Base-by-base conservation (phyloP, 352 stramenopile species). In the Phytophthora cryptogea region DNA sequence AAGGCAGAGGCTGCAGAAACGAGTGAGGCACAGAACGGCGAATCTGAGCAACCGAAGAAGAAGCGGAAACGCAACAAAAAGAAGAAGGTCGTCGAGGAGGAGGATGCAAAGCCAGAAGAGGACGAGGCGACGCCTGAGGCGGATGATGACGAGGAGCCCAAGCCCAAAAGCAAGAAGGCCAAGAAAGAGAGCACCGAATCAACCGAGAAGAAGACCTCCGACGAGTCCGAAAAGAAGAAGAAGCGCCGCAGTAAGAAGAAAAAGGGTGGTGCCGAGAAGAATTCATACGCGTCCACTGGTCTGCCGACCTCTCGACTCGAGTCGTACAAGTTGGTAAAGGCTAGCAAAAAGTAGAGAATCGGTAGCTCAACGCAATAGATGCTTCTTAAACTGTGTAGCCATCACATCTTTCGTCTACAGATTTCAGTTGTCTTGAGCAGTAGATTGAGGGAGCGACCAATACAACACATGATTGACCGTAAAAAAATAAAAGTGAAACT, bases 311-410 rank as follows among this genome's bases (percentile, higher is more conserved):
- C 84, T 66, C 84, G 84, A 37, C 72, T 93, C 43, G 81, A 93
- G 59, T 93, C 84, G 60, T 93, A 93, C 76, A 90, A 90, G 62
- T 58, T 90, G 40, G 47, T 81, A 36, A 93, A 91, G 50, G n/a
- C 68, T 26, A 59, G 52, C 33, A 89, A 86, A 71, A 86, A 80
- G 56, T 85, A 85, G 64, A 57, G 20, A 52, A 55, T 47, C 13
- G 14, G 37, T 17, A 11, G 3, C 5, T 45, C 17, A 31, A 14
- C 37, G 27, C 50, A 42, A 52, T 31, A 35, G 35, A 44, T 52
- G 41, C 32, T 39, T 39, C 33, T 39, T 39, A 14, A 16, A 11
- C n/a, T 36, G 14, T 37, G 32, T 37, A 37, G 32, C 32, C 8
- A 36, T 36, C 20, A 23, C 20, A 23, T 23, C 20, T 23, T 23